phyloP scores from a whole-genome alignment of 2,329 filamentous ascomycete genomes.

The Alternaria sp. region DNA sequence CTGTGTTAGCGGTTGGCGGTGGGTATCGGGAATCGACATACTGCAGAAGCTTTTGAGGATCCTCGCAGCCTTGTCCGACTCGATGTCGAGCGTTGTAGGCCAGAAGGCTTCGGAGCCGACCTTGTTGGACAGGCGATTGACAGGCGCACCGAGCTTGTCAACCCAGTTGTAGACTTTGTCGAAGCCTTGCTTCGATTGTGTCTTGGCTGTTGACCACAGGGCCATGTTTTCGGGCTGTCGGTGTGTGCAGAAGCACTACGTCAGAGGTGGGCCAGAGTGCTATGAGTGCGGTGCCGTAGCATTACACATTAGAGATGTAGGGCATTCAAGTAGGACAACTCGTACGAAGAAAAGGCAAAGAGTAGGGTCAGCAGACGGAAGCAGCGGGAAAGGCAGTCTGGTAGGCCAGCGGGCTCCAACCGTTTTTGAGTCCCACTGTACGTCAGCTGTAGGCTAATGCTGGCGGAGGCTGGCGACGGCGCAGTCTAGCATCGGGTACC shows the following conservation, averaged over 20 bases:
- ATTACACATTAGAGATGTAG: constrained; percentile 35
- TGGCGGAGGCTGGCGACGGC: constrained; percentile 28
- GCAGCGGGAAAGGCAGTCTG: constrained; percentile 19
- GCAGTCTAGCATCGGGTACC: constrained; percentile 28
- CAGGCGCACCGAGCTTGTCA: constrained; percentile 76
- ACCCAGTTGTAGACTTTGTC: constrained; percentile 75
- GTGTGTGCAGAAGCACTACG: constrained; percentile 13
- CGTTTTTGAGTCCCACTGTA: constrained; percentile 32
- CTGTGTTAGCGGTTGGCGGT: constrained; percentile 25
- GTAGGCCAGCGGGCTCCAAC: constrained; percentile 33
- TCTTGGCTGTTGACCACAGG: constrained; percentile 48
- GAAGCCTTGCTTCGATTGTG: constrained; percentile 61
- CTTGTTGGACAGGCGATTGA: constrained; percentile 84
- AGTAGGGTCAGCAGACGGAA: constrained; percentile 20
- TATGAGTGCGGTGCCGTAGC: constrained; percentile 24
- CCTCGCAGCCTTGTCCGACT: constrained; percentile 89
- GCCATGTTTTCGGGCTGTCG: constrained; percentile 32
- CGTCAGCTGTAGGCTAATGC: constrained; percentile 36
- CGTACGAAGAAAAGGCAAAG: constrained; percentile 20
- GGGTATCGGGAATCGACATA: constrained; percentile 57
- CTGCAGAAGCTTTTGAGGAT: constrained; percentile 92
- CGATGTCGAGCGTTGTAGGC: constrained; percentile 85
- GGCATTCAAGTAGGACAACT: constrained; percentile 21
- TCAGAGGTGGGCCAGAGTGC: constrained; percentile 26
- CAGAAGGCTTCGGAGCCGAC: constrained; percentile 84